Evolutionary conservation across 129 eudicot species (phyloP), one percentile per base, ranked within the genome.

Genomic region (Dittrichia graveolens): DNA sequence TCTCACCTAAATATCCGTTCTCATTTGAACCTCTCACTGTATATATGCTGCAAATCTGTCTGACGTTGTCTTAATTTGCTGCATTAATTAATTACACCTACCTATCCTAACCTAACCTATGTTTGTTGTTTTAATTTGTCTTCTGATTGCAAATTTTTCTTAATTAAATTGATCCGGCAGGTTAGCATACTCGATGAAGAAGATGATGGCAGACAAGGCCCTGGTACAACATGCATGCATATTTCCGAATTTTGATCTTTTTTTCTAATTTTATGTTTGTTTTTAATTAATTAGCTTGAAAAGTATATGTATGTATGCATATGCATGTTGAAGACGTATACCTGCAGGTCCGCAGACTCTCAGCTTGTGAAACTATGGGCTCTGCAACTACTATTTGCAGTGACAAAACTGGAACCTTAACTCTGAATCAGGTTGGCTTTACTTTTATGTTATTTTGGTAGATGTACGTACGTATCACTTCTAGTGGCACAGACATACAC

Each of bases 351-450:
- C 95, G 98, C 12, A 89, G 98, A 76, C 95, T 92, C 62, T 92
- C 98, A 71, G 98, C 98, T 74, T 92, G 98, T 75, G 98, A 92
- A 83, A 92, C 98, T 50, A 92, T 92, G 98, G 98, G 98, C 40
- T 92, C 98, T 75, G 98, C 98, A 18, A 92, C 98, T 45, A 92
- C 96, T 45, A 92, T 92, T 58, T 92, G 98, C 78, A 92, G 98
- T 55, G 98, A 92, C 61, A 92, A 92, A 85, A 92, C 98, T 71
- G 98, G 98, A 68, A 92, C 98, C 0, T 81, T 92, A 74, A 92
- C 98, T 18, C 79, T 92, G 83, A 92, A 92, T 84, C 95, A 89
- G 96, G 98, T 92, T 55, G 37, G 67, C 59, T 46, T 56, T 64
- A 44, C 50, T 64, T 46, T 56, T 58, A 44, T 58, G 56, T 68